phyloP scores from a whole-genome alignment of 2,329 filamentous ascomycete species.

The Xylaria polymorpha region DNA sequence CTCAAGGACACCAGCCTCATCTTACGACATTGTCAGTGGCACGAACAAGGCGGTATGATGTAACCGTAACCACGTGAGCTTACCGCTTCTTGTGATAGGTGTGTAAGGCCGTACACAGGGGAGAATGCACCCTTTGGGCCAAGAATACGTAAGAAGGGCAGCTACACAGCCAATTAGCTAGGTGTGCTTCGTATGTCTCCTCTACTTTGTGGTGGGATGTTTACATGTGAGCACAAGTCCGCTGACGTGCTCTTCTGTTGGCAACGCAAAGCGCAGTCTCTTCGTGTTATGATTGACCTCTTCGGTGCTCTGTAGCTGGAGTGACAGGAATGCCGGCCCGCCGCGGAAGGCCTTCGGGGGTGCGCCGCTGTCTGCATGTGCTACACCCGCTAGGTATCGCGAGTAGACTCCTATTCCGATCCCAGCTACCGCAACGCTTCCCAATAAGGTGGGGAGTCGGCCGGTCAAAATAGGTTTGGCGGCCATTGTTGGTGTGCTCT shows the following conservation, averaged over 20 bases:
- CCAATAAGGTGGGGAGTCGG: slow-evolving; percentile 25
- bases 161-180: slow-evolving; percentile 47
- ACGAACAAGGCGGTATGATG: background rate
- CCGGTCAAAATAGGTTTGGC: slow-evolving; percentile 22
- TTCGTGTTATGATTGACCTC: slow-evolving; percentile 70
- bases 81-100: slow-evolving; percentile 66
- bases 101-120: slow-evolving; percentile 75
- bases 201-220: slow-evolving; percentile 22
- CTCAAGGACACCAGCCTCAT: slow-evolving; percentile 69
- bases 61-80: slow-evolving; percentile 22
- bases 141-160: slow-evolving; percentile 70
- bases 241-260: slow-evolving; percentile 58
- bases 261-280: slow-evolving; percentile 66
- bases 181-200: background rate
- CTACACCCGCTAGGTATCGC: slow-evolving; percentile 40
- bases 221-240: slow-evolving; percentile 64
- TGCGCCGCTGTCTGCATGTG: slow-evolving; percentile 45
- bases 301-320: slow-evolving; percentile 64
- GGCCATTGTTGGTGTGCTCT: slow-evolving; percentile 19
- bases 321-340: slow-evolving; percentile 57
- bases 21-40: slow-evolving; percentile 48
- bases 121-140: slow-evolving; percentile 66
- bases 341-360: slow-evolving; percentile 50
- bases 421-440: slow-evolving; percentile 38
- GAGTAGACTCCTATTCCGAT: slow-evolving; percentile 45